Conservation (phyloP, 177 flowering plant genomes). For the Tripterygium wilfordii region DNA sequence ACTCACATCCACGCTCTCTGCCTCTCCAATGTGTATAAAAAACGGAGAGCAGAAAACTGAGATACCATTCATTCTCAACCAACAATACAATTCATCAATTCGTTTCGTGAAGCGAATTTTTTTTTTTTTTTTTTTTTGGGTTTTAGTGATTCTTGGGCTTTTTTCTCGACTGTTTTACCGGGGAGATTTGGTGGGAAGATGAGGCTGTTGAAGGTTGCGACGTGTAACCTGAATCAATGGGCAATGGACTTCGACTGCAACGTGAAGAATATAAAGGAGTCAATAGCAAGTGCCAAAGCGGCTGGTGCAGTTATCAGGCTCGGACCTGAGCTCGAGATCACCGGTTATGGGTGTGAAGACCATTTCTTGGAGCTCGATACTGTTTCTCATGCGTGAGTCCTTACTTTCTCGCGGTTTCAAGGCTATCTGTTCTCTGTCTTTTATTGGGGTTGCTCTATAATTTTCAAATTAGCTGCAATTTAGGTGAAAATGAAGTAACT, state of each 20-base stretch:
- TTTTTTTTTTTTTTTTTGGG: not conserved
- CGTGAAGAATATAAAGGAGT: conserved; percentile 74
- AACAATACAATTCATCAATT: too few relatives aligned
- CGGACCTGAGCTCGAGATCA: conserved; percentile 97
- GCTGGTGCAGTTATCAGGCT: conserved; percentile 85
- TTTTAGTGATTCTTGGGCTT: not conserved
- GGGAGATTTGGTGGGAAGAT: too few relatives aligned
- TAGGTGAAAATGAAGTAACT: too few relatives aligned
- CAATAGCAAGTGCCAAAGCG: conserved; percentile 61
- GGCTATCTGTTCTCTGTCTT: not conserved
- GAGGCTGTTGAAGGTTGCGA: conserved; percentile 94
- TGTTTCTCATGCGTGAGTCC: conserved; percentile 67
- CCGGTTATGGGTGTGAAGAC: conserved; percentile 98
- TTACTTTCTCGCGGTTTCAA: not conserved
- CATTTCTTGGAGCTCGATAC: conserved; percentile 97
- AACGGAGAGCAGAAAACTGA: too few relatives aligned
- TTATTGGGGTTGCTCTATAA: too few relatives aligned
- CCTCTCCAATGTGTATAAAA: too few relatives aligned
- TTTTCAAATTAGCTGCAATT: too few relatives aligned
- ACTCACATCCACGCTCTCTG: too few relatives aligned
- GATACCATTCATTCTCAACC: too few relatives aligned
- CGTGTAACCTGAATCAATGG: conserved; percentile 98
- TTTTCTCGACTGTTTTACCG: not conserved
- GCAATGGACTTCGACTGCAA: conserved; percentile 96
- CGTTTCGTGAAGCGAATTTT: too few relatives aligned